These are phyloP conservation scores for Rossbeevera mucosa DNA, from an alignment of 768 basidiomycete species.

Conservation along the genomic window DNA sequence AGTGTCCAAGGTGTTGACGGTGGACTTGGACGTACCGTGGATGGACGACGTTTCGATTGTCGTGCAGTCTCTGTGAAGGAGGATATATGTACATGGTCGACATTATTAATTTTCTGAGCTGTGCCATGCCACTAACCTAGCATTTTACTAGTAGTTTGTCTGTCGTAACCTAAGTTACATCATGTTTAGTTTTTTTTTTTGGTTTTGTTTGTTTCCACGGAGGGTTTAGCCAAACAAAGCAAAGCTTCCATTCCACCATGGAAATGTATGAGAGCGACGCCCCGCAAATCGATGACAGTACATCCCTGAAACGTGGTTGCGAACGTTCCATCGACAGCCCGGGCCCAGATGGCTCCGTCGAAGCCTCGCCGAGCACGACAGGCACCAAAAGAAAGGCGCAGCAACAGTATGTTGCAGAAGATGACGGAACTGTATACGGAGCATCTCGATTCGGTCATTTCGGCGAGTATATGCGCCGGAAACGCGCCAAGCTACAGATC, in stretches of 20 bases:
- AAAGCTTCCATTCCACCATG: slow-evolving; percentile 77
- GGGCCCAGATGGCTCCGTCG: background rate
- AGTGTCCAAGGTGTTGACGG: slow-evolving; percentile 55
- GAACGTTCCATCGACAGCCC: slow-evolving; percentile 21
- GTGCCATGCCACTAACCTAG: slow-evolving; percentile 4
- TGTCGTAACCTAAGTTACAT: background rate
- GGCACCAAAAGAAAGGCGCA: slow-evolving; percentile 18
- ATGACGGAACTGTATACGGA: slow-evolving; percentile 58
- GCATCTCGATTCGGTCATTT: slow-evolving; percentile 77
- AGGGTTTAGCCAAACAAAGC: slow-evolving; percentile 65
- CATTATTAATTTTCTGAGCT: background rate
- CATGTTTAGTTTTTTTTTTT: background rate
- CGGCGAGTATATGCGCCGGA: slow-evolving; percentile 86
- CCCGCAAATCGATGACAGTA: slow-evolving; percentile 10
- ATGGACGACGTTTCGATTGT: slow-evolving; percentile 66
- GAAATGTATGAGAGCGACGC: slow-evolving; percentile 73
- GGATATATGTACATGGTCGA: background rate
- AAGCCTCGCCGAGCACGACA: background rate
- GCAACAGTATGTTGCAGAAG: slow-evolving; percentile 15
- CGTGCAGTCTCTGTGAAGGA: slow-evolving; percentile 48
- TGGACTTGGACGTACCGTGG: slow-evolving; percentile 64
- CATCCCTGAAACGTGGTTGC: slow-evolving; percentile 39
- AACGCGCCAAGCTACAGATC: slow-evolving; percentile 85
- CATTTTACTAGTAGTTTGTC: background rate
- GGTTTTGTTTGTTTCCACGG: background rate